These are phyloP conservation scores for Tulasnella sp. DNA, from an alignment of 768 basidiomycete species.

Conservation along the genomic window DNA sequence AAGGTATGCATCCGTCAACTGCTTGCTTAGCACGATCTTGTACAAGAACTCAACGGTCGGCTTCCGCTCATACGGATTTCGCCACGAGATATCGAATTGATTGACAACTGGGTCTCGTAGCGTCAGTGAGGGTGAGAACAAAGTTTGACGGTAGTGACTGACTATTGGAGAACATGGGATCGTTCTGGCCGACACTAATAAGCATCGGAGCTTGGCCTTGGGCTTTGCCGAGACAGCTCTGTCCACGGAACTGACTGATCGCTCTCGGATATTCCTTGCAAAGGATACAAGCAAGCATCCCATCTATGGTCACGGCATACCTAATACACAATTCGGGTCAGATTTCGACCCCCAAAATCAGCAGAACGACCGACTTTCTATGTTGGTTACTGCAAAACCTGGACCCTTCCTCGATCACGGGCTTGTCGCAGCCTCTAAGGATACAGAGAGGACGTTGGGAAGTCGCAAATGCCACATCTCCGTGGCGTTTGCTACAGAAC, in stretches of 20 bases:
- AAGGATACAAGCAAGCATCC: not conserved
- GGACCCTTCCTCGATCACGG: not conserved
- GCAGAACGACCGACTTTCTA: not conserved
- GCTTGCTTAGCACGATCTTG: constrained; percentile 5
- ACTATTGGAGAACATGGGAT: constrained; percentile 15
- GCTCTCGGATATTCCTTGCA: constrained; percentile 13
- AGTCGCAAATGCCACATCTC: no score
- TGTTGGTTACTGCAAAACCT: not conserved
- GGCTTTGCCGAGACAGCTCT: not conserved
- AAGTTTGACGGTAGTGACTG: not conserved
- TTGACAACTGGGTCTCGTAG: not conserved
- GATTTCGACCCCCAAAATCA: not conserved
- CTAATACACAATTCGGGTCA: no score
- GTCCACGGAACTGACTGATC: constrained; percentile 5
- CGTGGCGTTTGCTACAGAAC: no score
- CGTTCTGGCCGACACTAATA: not conserved
- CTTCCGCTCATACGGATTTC: not conserved
- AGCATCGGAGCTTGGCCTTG: constrained; percentile 12
- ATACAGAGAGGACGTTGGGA: no score
- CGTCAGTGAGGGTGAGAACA: not conserved
- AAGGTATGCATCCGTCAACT: not conserved
- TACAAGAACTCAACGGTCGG: not conserved
- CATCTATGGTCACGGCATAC: not conserved
- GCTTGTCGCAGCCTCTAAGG: not conserved
- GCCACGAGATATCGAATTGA: constrained; percentile 15